Percentiles rank a stretch among this genome's conserved stretches.
Conservation (phyloP, 306 rosid species). For the Hippophae rhamnoides region DNA sequence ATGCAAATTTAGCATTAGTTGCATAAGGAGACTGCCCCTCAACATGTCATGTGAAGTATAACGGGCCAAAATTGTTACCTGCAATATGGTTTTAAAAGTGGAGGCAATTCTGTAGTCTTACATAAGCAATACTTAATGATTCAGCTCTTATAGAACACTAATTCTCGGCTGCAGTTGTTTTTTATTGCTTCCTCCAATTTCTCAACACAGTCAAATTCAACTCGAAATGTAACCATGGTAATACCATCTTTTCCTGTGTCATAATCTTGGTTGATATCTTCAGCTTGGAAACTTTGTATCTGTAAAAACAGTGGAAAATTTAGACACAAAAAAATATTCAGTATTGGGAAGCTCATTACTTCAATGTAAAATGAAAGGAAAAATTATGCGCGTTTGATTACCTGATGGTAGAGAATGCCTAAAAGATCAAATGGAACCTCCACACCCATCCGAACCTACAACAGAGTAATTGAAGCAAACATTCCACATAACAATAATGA, state of each 20-base stretch:
- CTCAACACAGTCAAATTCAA: conserved; percentile 69
- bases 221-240: conserved; percentile 7
- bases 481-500: not conserved
- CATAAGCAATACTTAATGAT: conserved; percentile 8
- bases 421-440: conserved; percentile 79
- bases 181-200: conserved; percentile 80
- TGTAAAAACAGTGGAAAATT: conserved; percentile 23
- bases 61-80: conserved; percentile 8
- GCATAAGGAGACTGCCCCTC: not conserved
- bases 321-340: conserved; percentile 5
- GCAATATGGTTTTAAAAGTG: conserved; percentile 9
- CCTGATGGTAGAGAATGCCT: conserved; percentile 80
- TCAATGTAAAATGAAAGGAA: not conserved
- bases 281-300: conserved; percentile 66
- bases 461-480: not conserved
- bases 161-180: conserved; percentile 63
- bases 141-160: conserved; percentile 54
- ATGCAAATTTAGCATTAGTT: conserved; percentile 1
- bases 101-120: conserved; percentile 17
- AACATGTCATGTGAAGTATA: not conserved
- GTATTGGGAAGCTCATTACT: conserved; percentile 6
- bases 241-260: conserved; percentile 63
- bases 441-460: conserved; percentile 79
- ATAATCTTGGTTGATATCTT: conserved; percentile 71
- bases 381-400: conserved; percentile 15